Conservation (phyloP, 345 rosid genomes). For the Cardamine occulta region DNA sequence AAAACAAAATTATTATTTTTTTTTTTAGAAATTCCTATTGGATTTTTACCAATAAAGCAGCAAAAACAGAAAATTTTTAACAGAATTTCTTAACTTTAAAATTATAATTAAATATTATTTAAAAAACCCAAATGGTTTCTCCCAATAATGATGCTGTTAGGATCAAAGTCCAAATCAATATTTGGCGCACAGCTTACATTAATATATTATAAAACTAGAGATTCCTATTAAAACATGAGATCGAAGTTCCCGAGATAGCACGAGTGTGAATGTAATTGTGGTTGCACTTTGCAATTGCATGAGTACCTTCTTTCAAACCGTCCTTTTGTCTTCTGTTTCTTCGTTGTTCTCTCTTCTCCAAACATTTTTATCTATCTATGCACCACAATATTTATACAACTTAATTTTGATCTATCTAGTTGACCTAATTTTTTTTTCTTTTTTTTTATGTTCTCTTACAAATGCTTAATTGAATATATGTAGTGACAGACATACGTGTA, state of each 20-base stretch:
- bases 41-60: too few species aligned
- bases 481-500: background rate
- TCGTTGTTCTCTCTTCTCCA: conserved; percentile 41
- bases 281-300: conserved; percentile 43
- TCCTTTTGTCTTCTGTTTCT: conserved; percentile 42
- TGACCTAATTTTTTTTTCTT: background rate
- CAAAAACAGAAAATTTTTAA: too few species aligned
- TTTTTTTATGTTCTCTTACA: background rate
- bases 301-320: conserved; percentile 37
- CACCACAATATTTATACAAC: conserved; percentile 25
- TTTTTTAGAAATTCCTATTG: too few species aligned
- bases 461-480: background rate
- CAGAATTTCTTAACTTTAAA: too few species aligned
- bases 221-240: conserved; percentile 36
- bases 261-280: conserved; percentile 45
- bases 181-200: conserved; percentile 22
- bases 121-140: too few species aligned
- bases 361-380: conserved; percentile 42
- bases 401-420: background rate
- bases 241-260: conserved; percentile 36
- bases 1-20: too few species aligned
- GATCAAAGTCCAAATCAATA: conserved; percentile 15
- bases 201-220: background rate
- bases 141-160: background rate
- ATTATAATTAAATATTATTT: too few species aligned